These are phyloP conservation scores for Leccinum sublutescens DNA, from an alignment of 768 basidiomycete genomes.

Conservation along the genomic window DNA sequence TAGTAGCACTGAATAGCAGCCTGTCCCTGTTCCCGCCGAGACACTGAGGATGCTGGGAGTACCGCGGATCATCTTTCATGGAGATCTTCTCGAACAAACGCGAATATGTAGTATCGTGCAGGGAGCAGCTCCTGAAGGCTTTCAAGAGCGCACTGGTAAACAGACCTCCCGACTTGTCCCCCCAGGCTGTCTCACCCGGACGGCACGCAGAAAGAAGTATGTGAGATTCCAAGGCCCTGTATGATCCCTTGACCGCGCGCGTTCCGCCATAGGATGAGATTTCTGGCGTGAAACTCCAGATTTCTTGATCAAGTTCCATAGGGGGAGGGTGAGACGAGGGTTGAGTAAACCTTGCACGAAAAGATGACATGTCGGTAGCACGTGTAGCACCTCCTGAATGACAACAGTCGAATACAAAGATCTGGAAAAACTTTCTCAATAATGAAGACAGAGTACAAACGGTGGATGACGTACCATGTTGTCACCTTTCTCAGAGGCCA, in stretches of 20 bases:
- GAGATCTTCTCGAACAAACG: slow-evolving; percentile 7
- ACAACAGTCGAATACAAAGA: slow-evolving; percentile 21
- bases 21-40: slow-evolving; percentile 15
- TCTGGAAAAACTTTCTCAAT: not conserved
- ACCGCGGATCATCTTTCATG: not conserved
- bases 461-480: slow-evolving; percentile 13
- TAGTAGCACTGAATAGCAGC: slow-evolving; percentile 20
- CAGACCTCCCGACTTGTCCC: slow-evolving; percentile 15
- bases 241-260: slow-evolving; percentile 2
- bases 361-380: not conserved
- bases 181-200: slow-evolving; percentile 13
- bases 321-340: slow-evolving; percentile 13
- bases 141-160: slow-evolving; percentile 21
- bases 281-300: not conserved
- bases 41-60: slow-evolving; percentile 21
- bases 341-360: slow-evolving; percentile 7
- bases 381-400: slow-evolving; percentile 20
- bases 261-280: slow-evolving; percentile 6
- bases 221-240: slow-evolving; percentile 21
- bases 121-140: slow-evolving; percentile 2
- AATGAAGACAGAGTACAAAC: not conserved
- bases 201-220: slow-evolving; percentile 24
- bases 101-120: slow-evolving; percentile 18
- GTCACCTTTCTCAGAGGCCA: slow-evolving; percentile 17
- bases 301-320: slow-evolving; percentile 11